Evolutionary conservation across 1,284 basidiomycete species (phyloP), one percentile per base, ranked within the genome.

Genomic region (Rhodotorula glutinis): DNA sequence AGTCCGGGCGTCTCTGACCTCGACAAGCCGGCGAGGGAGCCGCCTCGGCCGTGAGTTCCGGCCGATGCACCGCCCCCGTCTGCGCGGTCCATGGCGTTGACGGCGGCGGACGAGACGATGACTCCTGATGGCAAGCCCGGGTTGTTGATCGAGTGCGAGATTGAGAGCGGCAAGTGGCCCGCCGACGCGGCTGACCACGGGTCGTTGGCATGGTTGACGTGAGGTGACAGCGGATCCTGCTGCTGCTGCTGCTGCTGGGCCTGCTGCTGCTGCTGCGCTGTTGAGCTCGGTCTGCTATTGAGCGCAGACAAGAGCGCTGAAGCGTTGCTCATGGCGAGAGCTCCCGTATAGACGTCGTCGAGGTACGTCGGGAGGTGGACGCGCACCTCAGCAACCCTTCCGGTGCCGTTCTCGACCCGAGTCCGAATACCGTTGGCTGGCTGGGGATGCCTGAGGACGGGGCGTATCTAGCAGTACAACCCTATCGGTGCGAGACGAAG

Each of bases 141-240:
- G 74, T 81, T 81, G 75, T 81, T 81, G 69, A 73, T 70, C 27
- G 56, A 60, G 51, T 73, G 71, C 2, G 53, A 79, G 72, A 71
- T 80, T 76, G 70, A 78, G 73, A 79, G 75, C n/a, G 78, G 76
- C 23, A 80, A 71, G 65, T 66, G 63, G 60, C 65, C 57, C 16
- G 55, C 53, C 25, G 47, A 41, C n/a, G 25, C 38, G 40, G 46
- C 56, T n/a, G 52, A 52, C 66, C 62, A 64, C 14, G 62, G 66
- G 55, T 68, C 66, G 30, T 33, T 29, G 49, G 40, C 54, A 51
- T 65, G 58, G 19, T 38, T 33, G 21, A 59, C 40, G 29, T 53
- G 57, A 2, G 63, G 57, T 21, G 44, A 51, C 30, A 49, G 54
- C 3, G 58, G 58, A 44, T 65, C 58, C 27, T 23, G 30, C 30